Evolutionary conservation across 768 basidiomycete species (phyloP).

Genomic region (Amanita jacksonii): DNA sequence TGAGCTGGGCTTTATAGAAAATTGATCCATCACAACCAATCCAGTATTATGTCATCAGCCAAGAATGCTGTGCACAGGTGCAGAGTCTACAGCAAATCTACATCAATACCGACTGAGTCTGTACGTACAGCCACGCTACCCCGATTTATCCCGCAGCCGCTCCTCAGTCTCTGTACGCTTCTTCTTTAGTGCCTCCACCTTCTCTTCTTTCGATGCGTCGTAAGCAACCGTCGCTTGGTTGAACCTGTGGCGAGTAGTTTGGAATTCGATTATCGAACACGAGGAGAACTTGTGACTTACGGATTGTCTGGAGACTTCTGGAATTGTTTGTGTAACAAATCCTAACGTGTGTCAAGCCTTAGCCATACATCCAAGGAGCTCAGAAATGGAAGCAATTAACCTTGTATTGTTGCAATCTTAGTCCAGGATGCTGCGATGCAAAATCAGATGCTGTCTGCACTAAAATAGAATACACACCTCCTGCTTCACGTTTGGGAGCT

Average conservation of each 20-base stretch:
- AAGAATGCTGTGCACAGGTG: not conserved
- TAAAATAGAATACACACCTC: constrained; percentile 40
- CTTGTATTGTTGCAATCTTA: constrained; percentile 86
- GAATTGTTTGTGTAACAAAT: constrained; percentile 88
- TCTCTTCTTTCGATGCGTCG: constrained; percentile 84
- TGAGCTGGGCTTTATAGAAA: not conserved
- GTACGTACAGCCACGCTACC: not conserved
- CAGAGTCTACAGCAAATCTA: not conserved
- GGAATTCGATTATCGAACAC: not conserved
- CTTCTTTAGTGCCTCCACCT: constrained; percentile 62
- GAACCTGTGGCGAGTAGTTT: constrained; percentile 42
- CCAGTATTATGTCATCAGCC: not conserved
- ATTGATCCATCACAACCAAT: not conserved
- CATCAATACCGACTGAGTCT: not conserved
- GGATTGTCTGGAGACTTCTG: constrained; percentile 95
- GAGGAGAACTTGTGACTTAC: constrained; percentile 33
- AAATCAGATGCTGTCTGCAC: constrained; percentile 8
- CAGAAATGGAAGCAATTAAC: constrained; percentile 28
- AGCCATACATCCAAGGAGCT: not conserved
- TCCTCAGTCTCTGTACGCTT: constrained; percentile 57
- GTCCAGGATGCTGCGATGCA: constrained; percentile 63
- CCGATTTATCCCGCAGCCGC: constrained; percentile 44
- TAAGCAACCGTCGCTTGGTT: constrained; percentile 75
- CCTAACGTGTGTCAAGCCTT: constrained; percentile 30
- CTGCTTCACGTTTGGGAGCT: constrained; percentile 65